These are phyloP conservation scores for Schwanniomyces etchellsii DNA, from an alignment of 1,139 yeast genomes.

Conservation along the genomic window DNA sequence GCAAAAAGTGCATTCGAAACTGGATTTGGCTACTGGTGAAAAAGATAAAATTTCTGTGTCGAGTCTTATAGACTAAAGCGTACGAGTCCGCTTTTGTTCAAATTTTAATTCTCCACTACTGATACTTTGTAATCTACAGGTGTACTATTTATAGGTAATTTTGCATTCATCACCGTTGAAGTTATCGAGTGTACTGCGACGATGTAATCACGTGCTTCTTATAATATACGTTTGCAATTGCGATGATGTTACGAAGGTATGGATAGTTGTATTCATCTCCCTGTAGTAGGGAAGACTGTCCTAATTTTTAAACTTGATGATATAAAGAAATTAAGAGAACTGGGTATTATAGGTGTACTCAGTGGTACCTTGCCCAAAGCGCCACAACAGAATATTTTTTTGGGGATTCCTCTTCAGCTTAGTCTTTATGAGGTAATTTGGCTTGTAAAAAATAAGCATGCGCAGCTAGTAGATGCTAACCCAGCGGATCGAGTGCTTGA, in stretches of 20 bases:
- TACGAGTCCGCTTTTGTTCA: too few relatives aligned
- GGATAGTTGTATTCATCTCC: too few relatives aligned
- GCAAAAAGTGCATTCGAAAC: too few relatives aligned
- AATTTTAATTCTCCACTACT: too few relatives aligned
- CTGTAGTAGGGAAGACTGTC: conserved; percentile 41
- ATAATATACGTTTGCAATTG: too few relatives aligned
- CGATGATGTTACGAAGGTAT: too few relatives aligned
- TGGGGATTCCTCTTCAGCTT: conserved; percentile 76
- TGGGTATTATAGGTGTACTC: conserved; percentile 65
- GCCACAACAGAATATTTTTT: conserved; percentile 85
- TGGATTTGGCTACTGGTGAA: too few relatives aligned
- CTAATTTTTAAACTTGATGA: conserved; percentile 46
- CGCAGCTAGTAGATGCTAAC: conserved; percentile 26
- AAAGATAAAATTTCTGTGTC: conserved; percentile 17
- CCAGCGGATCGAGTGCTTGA: conserved; percentile 10
- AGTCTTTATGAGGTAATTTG: conserved; percentile 70
- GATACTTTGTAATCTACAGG: too few relatives aligned
- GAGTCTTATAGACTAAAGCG: conserved; percentile 20
- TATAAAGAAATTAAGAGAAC: conserved; percentile 46
- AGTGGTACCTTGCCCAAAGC: conserved; percentile 80
- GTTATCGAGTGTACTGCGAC: too few relatives aligned
- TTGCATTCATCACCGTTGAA: too few relatives aligned
- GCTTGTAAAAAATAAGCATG: conserved; percentile 45
- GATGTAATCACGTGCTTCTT: too few relatives aligned
- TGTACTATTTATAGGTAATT: too few relatives aligned